Evolutionary conservation across 2,329 filamentous ascomycete genomes (phyloP).

Genomic region (Colletotrichum viniferum): DNA sequence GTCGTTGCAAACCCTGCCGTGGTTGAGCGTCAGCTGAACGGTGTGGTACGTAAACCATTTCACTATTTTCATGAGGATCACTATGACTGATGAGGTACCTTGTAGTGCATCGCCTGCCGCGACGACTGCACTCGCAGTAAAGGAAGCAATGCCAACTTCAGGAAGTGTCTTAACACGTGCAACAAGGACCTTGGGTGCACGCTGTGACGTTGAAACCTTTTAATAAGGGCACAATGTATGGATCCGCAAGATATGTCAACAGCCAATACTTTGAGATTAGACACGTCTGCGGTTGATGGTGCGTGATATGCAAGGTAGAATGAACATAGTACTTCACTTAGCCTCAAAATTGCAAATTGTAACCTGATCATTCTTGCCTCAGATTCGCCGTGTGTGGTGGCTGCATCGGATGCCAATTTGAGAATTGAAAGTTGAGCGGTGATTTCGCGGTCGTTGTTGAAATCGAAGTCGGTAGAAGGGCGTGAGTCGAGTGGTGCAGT

Average conservation of each 20-base stretch:
- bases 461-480: too few relatives aligned
- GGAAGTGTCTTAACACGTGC: background rate
- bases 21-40: background rate
- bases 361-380: background rate
- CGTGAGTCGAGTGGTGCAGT: too few relatives aligned
- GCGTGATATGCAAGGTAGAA: background rate
- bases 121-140: background rate
- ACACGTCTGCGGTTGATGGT: background rate
- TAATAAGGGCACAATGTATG: background rate
- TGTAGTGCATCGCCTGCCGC: background rate
- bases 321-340: background rate
- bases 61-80: background rate
- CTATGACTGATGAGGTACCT: background rate
- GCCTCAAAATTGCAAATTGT: rapidly evolving
- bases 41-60: background rate
- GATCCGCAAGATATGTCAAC: too few relatives aligned
- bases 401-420: too few relatives aligned
- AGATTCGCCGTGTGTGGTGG: background rate
- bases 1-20: background rate
- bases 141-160: background rate
- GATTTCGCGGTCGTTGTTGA: too few relatives aligned
- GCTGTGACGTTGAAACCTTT: background rate
- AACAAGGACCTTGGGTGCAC: background rate
- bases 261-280: background rate
- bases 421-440: too few relatives aligned